phyloP scores from a whole-genome alignment of 1,139 yeast genomes.

The Candida pseudocylindracea region DNA sequence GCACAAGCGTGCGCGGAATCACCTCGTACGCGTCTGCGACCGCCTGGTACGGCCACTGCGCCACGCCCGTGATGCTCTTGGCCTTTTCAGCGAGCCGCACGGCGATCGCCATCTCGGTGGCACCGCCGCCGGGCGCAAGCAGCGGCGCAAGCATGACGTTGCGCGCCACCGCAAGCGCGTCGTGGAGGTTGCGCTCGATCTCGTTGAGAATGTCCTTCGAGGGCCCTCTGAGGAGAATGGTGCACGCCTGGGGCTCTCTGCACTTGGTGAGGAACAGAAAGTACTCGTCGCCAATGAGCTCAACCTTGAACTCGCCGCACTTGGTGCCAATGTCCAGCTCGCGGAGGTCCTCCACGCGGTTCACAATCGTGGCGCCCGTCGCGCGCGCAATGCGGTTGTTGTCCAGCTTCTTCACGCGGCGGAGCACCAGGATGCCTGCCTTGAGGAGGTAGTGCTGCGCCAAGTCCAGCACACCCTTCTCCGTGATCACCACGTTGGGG shows the following conservation, averaged over 20 bases:
- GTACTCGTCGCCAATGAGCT: slow-evolving; percentile 93
- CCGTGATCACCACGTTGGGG: slow-evolving; percentile 91
- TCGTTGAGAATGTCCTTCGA: slow-evolving; percentile 93
- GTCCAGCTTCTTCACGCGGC: slow-evolving; percentile 92
- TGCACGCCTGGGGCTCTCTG: slow-evolving; percentile 78
- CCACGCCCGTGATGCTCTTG: slow-evolving; percentile 79
- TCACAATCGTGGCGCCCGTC: slow-evolving; percentile 93
- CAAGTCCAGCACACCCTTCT: slow-evolving; percentile 93
- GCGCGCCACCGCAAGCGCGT: slow-evolving; percentile 96
- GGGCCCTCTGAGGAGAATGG: slow-evolving; percentile 83
- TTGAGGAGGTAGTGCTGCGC: slow-evolving; percentile 92
- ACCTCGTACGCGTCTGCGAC: slow-evolving; percentile 98
- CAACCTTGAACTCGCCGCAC: slow-evolving; percentile 85
- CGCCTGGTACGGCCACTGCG: slow-evolving; percentile 98
- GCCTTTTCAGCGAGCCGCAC: slow-evolving; percentile 82
- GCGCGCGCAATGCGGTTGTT: slow-evolving; percentile 94
- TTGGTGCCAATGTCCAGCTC: slow-evolving; percentile 74
- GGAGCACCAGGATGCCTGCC: slow-evolving; percentile 80
- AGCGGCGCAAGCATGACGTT: slow-evolving; percentile 91
- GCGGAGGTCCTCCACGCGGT: slow-evolving; percentile 83
- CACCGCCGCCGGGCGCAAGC: slow-evolving; percentile 97
- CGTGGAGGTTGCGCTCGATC: slow-evolving; percentile 91
- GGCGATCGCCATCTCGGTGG: slow-evolving; percentile 96
- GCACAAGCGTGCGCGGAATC: slow-evolving; percentile 89
- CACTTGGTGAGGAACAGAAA: slow-evolving; percentile 73